Percentiles rank a stretch among this genome's conserved stretches.
These are phyloP conservation scores for Eutrema yunnanense DNA, from an alignment of 345 rosid species.

Conservation along the genomic window DNA sequence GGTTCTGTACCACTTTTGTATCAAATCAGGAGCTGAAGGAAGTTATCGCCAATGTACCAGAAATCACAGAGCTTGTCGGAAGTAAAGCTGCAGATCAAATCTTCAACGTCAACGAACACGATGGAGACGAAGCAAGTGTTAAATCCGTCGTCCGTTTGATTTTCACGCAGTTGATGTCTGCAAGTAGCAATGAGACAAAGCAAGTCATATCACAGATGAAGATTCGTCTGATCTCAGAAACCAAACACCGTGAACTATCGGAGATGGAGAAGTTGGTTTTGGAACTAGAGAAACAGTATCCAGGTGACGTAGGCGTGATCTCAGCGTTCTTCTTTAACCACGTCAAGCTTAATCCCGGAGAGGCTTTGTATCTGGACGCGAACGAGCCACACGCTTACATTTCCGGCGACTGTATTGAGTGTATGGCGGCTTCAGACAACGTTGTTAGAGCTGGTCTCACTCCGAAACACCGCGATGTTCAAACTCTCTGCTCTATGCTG, in stretches of 20 bases:
- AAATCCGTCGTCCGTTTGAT: conserved; percentile 53
- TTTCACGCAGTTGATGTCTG: conserved; percentile 78
- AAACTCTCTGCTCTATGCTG: conserved; percentile 97
- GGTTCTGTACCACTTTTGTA: background rate
- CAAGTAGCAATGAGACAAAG: conserved; percentile 48
- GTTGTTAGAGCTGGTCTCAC: conserved; percentile 99
- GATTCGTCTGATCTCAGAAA: conserved; percentile 46
- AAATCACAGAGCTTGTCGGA: conserved; percentile 72
- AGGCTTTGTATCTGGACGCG: conserved; percentile 87
- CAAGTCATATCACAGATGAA: conserved; percentile 51
- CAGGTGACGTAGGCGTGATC: conserved; percentile 75
- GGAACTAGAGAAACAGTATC: conserved; percentile 69
- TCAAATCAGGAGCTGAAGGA: conserved; percentile 69
- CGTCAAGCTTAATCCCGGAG: conserved; percentile 84
- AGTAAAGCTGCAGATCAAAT: conserved; percentile 40
- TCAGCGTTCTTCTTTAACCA: conserved; percentile 83
- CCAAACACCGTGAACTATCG: conserved; percentile 48
- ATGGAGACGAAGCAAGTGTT: conserved; percentile 32
- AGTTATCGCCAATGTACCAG: conserved; percentile 65
- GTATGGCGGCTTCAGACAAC: conserved; percentile 98
- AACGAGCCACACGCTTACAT: conserved; percentile 95
- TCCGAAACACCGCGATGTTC: conserved; percentile 77
- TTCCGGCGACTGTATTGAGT: conserved; percentile 82
- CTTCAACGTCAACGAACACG: conserved; percentile 37
- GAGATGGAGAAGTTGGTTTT: conserved; percentile 77